Conservation (phyloP, 805 yeast species). For the Debaryomyces maramus region DNA sequence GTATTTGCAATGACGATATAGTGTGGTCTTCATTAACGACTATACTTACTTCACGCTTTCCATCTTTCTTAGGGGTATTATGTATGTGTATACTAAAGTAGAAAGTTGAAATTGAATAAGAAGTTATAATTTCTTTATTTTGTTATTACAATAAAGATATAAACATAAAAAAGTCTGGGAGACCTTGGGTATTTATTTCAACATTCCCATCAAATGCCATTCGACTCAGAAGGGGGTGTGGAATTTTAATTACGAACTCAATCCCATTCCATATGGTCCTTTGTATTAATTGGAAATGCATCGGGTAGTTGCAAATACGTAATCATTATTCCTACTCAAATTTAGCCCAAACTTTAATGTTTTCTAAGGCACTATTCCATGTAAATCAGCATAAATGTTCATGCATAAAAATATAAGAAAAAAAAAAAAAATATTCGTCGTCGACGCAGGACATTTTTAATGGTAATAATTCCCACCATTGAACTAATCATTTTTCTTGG, state of each 20-base stretch:
- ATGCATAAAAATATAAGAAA: too few species aligned
- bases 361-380: too few species aligned
- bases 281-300: background rate
- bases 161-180: constrained; percentile 1
- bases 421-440: too few species aligned
- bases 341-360: too few species aligned
- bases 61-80: constrained; percentile 8
- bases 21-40: background rate
- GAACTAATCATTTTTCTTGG: too few species aligned
- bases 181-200: constrained; percentile 6
- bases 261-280: background rate
- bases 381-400: too few species aligned
- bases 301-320: background rate
- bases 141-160: background rate
- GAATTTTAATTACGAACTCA: background rate
- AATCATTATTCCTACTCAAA: too few species aligned
- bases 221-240: too few species aligned
- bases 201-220: too few species aligned
- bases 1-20: background rate
- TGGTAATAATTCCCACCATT: too few species aligned
- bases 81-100: background rate
- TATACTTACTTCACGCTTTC: constrained; percentile 8
- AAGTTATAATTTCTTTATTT: too few species aligned
- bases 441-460: too few species aligned
- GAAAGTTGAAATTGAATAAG: constrained; percentile 2